Evolutionary conservation across 202 grass and related monocot genomes (phyloP).

Genomic region (Carex arenaria): DNA sequence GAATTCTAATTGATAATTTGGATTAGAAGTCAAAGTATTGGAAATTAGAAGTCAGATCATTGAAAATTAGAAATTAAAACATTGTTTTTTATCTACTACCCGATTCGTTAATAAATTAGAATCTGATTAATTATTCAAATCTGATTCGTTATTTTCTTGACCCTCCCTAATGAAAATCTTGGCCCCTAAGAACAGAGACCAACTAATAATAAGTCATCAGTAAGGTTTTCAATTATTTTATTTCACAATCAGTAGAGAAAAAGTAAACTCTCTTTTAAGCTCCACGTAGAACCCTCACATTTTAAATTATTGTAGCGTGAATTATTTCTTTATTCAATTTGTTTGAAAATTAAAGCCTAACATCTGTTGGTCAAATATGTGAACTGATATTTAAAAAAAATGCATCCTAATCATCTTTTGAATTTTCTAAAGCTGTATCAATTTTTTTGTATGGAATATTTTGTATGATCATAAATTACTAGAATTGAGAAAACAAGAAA

Average conservation of each 20-base stretch:
- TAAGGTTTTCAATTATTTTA: background rate
- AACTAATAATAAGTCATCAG: background rate
- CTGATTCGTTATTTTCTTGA: no score
- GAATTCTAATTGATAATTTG: no score
- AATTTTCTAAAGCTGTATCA: background rate
- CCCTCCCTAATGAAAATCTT: no score
- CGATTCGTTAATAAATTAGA: no score
- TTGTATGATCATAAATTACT: background rate
- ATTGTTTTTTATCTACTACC: no score
- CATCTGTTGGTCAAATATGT: background rate
- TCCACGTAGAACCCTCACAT: background rate
- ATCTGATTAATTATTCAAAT: no score
- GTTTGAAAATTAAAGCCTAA: background rate
- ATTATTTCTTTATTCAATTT: background rate
- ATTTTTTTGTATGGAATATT: background rate
- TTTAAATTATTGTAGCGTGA: background rate
- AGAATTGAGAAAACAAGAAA: background rate
- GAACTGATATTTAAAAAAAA: background rate
- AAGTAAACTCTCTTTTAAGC: background rate
- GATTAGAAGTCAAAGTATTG: no score
- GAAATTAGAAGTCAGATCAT: no score
- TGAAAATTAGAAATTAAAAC: background rate
- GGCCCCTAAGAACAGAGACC: background rate
- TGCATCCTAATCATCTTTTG: background rate
- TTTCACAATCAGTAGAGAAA: background rate